These are phyloP conservation scores for Ceratocystis huliohia DNA, from an alignment of 2,329 filamentous ascomycete species.

Conservation along the genomic window DNA sequence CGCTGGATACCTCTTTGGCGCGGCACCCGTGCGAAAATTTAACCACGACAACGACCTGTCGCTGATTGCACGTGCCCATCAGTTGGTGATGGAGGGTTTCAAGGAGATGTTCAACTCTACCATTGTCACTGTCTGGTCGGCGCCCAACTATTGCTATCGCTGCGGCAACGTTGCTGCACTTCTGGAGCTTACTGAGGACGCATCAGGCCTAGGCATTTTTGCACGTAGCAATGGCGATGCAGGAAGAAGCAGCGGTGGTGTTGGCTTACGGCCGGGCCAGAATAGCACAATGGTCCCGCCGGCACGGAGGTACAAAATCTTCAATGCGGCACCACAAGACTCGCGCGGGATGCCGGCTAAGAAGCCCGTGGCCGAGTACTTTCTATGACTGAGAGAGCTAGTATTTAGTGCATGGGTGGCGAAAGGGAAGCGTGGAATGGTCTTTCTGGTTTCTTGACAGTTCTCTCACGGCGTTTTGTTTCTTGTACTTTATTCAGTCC, in stretches of 20 bases:
- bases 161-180: slow-evolving; percentile 95
- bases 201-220: slow-evolving; percentile 58
- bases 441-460: background rate
- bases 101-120: slow-evolving; percentile 97
- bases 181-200: slow-evolving; percentile 80
- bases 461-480: background rate
- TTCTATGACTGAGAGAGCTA: slow-evolving; percentile 45
- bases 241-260: slow-evolving; percentile 38
- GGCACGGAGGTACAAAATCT: slow-evolving; percentile 82
- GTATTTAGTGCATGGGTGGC: background rate
- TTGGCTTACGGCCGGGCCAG: slow-evolving; percentile 31
- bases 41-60: slow-evolving; percentile 89
- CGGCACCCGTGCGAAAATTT: slow-evolving; percentile 90
- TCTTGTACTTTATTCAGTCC: background rate
- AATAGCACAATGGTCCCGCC: slow-evolving; percentile 44
- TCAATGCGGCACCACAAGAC: slow-evolving; percentile 93
- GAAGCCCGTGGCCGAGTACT: slow-evolving; percentile 96
- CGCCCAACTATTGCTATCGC: slow-evolving; percentile 91
- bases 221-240: slow-evolving; percentile 60
- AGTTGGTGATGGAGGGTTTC: slow-evolving; percentile 98
- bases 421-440: background rate
- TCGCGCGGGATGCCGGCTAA: slow-evolving; percentile 96
- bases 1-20: slow-evolving; percentile 88
- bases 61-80: slow-evolving; percentile 85
- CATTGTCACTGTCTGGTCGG: slow-evolving; percentile 98